Evolutionary conservation across 176 grass and related monocot genomes (phyloP).

Genomic region (Puya raimondii): DNA sequence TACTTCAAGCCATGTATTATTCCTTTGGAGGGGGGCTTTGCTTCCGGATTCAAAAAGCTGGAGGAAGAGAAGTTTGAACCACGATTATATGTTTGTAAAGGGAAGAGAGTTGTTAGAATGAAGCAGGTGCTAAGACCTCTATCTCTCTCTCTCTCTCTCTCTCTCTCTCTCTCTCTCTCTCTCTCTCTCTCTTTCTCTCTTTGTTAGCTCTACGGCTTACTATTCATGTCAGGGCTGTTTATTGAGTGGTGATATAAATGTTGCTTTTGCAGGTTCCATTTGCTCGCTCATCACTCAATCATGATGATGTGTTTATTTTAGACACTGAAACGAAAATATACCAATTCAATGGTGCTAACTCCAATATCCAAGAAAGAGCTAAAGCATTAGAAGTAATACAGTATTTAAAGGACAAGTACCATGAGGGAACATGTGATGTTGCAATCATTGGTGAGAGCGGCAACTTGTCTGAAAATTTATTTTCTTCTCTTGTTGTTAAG

Average conservation of each 20-base stretch:
- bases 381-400: conserved; percentile 95
- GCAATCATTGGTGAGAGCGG: conserved; percentile 73
- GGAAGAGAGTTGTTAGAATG: conserved; percentile 89
- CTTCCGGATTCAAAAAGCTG: conserved; percentile 81
- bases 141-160: not conserved
- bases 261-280: conserved; percentile 77
- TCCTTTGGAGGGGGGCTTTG: conserved; percentile 94
- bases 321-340: conserved; percentile 81
- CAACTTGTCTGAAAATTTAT: conserved; percentile 2
- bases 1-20: conserved; percentile 98
- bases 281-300: conserved; percentile 80
- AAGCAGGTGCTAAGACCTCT: conserved; percentile 58
- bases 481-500: not conserved
- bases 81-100: conserved; percentile 73
- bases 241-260: conserved; percentile 12
- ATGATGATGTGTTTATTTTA: conserved; percentile 97
- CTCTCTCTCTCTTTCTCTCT: conserved; percentile 8
- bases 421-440: conserved; percentile 74
- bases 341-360: conserved; percentile 97
- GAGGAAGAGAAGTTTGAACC: conserved; percentile 84
- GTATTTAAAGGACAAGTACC: conserved; percentile 86
- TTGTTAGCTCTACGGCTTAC: not conserved
- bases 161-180: conserved; percentile 3
- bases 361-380: conserved; percentile 96
- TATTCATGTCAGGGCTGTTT: conserved; percentile 3